These are phyloP conservation scores for Plantago ovata DNA, from an alignment of 257 asterid species.

Conservation along the genomic window DNA sequence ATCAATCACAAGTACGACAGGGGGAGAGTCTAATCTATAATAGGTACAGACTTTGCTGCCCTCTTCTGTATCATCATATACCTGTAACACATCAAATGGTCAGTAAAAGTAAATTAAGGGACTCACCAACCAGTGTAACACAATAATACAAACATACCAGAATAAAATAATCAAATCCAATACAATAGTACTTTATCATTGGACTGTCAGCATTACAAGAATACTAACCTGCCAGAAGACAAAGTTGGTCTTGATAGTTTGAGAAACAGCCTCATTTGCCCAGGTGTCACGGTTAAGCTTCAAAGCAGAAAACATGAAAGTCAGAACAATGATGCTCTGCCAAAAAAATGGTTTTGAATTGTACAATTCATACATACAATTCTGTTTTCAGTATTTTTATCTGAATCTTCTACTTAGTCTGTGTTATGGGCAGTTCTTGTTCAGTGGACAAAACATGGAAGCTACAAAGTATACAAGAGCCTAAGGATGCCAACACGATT, in stretches of 20 bases:
- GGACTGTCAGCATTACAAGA: conserved; percentile 18
- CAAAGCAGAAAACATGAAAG: conserved; percentile 28
- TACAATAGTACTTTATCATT: neutral
- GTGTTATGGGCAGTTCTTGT: too few relatives aligned
- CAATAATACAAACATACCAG: conserved; percentile 1
- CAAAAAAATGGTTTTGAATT: too few relatives aligned
- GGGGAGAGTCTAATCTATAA: conserved; percentile 75
- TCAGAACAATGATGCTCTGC: too few relatives aligned
- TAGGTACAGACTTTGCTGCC: conserved; percentile 95
- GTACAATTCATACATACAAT: too few relatives aligned
- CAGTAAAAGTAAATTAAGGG: conserved; percentile 17
- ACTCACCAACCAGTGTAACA: conserved; percentile 13
- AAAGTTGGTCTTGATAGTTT: conserved; percentile 84
- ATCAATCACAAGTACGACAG: conserved; percentile 78
- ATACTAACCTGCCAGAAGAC: conserved; percentile 93
- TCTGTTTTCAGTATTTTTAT: too few relatives aligned
- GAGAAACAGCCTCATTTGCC: conserved; percentile 98
- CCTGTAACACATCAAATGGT: conserved; percentile 38
- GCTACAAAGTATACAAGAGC: too few relatives aligned
- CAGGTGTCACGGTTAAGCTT: conserved; percentile 98
- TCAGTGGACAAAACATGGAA: too few relatives aligned
- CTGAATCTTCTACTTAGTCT: too few relatives aligned
- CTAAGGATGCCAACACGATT: too few relatives aligned
- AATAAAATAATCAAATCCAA: neutral
- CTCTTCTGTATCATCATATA: conserved; percentile 85